These are phyloP conservation scores for Beauveria brongniartii DNA, from an alignment of 2,329 filamentous ascomycete species.

Conservation along the genomic window DNA sequence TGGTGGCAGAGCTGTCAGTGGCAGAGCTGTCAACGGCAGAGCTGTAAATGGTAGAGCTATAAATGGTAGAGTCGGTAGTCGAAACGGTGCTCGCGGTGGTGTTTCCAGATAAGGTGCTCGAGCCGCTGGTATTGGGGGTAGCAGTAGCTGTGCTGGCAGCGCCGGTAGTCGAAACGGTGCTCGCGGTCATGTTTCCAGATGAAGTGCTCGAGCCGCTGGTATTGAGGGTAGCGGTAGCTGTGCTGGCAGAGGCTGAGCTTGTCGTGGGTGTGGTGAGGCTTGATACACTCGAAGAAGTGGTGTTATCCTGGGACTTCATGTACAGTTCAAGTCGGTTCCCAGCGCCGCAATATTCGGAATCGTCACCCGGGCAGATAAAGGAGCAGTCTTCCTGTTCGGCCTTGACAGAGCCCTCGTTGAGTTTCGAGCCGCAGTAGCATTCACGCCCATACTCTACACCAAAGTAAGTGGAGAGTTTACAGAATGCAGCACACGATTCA, in stretches of 20 bases:
- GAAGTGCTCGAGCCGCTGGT: not conserved
- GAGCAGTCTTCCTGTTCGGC: constrained; percentile 27
- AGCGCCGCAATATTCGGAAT: constrained; percentile 27
- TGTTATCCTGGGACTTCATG: constrained; percentile 9
- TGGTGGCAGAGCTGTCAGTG: too few relatives aligned
- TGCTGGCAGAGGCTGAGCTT: not conserved
- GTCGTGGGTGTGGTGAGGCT: not conserved
- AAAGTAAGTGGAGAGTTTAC: constrained; percentile 23
- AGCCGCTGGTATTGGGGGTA: not conserved
- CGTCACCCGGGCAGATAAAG: constrained; percentile 25
- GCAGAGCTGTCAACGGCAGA: not conserved
- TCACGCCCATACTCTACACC: constrained; percentile 29
- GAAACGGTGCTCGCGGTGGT: not conserved
- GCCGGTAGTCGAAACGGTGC: not conserved
- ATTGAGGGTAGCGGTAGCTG: not conserved
- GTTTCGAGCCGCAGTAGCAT: constrained; percentile 30
- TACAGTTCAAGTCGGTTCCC: constrained; percentile 27
- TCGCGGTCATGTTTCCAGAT: not conserved
- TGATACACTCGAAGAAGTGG: not conserved
- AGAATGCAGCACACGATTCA: constrained; percentile 24
- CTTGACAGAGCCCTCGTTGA: constrained; percentile 21
- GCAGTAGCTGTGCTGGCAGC: not conserved
- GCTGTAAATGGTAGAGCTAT: not conserved
- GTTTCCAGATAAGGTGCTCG: not conserved
- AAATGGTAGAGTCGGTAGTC: not conserved